Conservation (phyloP, 1,139 yeast genomes). For the Protomyces inouyei region DNA sequence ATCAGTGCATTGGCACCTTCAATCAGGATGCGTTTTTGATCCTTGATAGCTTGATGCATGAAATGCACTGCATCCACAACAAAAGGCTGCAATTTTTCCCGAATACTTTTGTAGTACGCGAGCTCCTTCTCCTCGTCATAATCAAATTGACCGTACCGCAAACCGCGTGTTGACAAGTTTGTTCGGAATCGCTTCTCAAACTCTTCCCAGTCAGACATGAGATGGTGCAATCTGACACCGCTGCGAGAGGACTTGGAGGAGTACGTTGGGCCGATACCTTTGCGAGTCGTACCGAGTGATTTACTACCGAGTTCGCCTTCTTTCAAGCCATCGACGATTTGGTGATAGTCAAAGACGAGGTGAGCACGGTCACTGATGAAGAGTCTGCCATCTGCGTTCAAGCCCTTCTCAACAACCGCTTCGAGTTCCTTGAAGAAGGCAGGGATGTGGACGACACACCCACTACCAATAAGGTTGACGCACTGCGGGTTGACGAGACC, state of each 20-base stretch:
- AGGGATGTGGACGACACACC: conserved; percentile 94
- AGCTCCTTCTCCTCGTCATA: conserved; percentile 80
- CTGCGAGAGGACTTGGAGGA: conserved; percentile 96
- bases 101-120: conserved; percentile 65
- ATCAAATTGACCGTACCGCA: conserved; percentile 90
- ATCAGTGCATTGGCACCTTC: conserved; percentile 99
- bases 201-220: conserved; percentile 90
- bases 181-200: conserved; percentile 74
- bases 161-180: conserved; percentile 69
- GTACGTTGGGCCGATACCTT: conserved; percentile 98
- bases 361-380: conserved; percentile 93
- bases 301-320: conserved; percentile 85
- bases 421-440: conserved; percentile 85
- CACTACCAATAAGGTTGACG: conserved; percentile 84
- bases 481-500: conserved; percentile 88
- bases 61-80: conserved; percentile 90
- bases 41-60: conserved; percentile 75
- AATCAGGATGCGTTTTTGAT: conserved; percentile 78
- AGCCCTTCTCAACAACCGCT: conserved; percentile 69
- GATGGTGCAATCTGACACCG: conserved; percentile 93
- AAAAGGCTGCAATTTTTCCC: conserved; percentile 73
- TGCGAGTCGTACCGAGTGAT: conserved; percentile 97
- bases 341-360: conserved; percentile 95
- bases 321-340: conserved; percentile 88
- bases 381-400: conserved; percentile 71